Evolutionary conservation across 176 grass and related monocot genomes (phyloP).

Genomic region (Coix lacrymajobi): DNA sequence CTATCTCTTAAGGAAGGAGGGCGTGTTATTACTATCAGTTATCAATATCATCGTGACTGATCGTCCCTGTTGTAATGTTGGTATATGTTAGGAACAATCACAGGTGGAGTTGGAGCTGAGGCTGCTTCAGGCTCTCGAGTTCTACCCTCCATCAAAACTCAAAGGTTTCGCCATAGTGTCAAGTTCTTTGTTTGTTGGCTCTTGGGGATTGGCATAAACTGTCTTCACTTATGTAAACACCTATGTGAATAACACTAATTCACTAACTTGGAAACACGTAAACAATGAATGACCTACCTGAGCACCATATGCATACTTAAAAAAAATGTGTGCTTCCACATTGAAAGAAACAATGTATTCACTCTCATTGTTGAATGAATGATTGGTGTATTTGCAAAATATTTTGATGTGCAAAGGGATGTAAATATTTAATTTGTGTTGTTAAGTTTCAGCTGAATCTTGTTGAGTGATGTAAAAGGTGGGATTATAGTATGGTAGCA

Average conservation of each 20-base stretch:
- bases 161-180: constrained; percentile 23
- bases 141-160: constrained; percentile 63
- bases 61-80: neutral
- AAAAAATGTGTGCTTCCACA: neutral
- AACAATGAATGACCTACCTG: neutral
- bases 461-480: neutral
- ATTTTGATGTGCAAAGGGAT: neutral
- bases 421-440: neutral
- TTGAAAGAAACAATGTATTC: neutral
- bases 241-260: neutral
- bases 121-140: constrained; percentile 52
- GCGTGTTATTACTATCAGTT: neutral
- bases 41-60: neutral
- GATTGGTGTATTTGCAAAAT: neutral
- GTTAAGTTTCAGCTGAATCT: neutral
- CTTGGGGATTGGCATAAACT: neutral
- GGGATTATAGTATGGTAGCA: neutral
- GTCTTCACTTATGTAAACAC: neutral
- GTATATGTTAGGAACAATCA: constrained; percentile 44
- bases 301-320: neutral
- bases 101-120: constrained; percentile 66
- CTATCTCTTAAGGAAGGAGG: neutral
- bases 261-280: neutral
- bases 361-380: neutral
- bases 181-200: neutral